These are phyloP conservation scores for Lepidium aucheri DNA, from an alignment of 345 rosid species.

Conservation along the genomic window DNA sequence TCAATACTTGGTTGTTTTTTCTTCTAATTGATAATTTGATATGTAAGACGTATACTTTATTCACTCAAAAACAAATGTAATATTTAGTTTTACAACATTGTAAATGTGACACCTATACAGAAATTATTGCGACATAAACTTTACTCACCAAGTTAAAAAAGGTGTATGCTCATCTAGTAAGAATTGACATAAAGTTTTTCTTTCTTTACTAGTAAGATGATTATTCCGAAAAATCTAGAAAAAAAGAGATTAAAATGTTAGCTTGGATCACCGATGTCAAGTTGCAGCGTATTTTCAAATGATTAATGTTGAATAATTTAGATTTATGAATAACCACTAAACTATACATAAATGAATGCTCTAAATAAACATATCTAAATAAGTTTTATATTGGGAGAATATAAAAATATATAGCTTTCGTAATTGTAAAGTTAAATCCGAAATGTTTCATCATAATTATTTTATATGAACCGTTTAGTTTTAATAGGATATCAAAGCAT, in stretches of 20 bases:
- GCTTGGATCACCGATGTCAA: not conserved
- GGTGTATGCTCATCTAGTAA: not conserved
- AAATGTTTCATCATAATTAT: not conserved
- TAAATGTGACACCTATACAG: not conserved
- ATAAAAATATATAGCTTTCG: not conserved
- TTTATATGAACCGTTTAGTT: not conserved
- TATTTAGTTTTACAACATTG: not conserved
- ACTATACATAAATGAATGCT: not conserved
- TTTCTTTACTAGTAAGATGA: not conserved
- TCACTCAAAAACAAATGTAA: not conserved
- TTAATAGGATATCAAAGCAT: not conserved
- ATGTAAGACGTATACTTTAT: too few species aligned
- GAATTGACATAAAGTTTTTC: not conserved
- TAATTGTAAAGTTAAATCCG: not conserved
- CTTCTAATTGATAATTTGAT: not conserved
- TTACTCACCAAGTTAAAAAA: not conserved
- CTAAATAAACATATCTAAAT: not conserved
- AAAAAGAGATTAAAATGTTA: not conserved
- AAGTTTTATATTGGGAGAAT: not conserved
- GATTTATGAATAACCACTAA: not conserved
- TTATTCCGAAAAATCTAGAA: not conserved
- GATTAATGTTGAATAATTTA: not conserved
- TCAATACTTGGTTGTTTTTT: too few species aligned
- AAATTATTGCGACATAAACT: not conserved
- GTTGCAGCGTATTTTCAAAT: not conserved